phyloP scores from a whole-genome alignment of 2,329 filamentous ascomycete genomes.

The Aphanoascus verrucosus region DNA sequence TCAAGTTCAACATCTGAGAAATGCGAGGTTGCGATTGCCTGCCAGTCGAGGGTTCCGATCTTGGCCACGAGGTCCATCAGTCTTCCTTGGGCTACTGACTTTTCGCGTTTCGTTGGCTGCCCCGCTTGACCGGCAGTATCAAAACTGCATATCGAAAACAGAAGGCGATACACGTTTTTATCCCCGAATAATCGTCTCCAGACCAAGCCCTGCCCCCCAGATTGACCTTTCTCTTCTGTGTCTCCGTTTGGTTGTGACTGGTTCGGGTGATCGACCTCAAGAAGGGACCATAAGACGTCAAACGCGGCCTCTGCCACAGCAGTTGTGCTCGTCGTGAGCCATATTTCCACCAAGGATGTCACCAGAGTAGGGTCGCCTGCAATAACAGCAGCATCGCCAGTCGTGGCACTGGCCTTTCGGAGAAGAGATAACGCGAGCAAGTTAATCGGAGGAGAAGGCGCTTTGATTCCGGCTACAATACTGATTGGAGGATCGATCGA shows the following conservation, averaged over 20 bases:
- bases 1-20: conserved; percentile 42
- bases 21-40: conserved; percentile 42
- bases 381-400: conserved; percentile 48
- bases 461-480: conserved; percentile 45
- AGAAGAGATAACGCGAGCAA: conserved; percentile 46
- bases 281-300: conserved; percentile 42
- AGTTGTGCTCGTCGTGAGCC: conserved; percentile 47
- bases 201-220: conserved; percentile 42
- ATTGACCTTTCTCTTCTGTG: conserved; percentile 24
- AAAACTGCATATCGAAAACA: conserved; percentile 47
- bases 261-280: conserved; percentile 40
- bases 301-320: conserved; percentile 46
- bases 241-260: conserved; percentile 18
- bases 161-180: conserved; percentile 45
- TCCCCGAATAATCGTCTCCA: conserved; percentile 55
- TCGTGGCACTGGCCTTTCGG: conserved; percentile 43
- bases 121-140: conserved; percentile 26
- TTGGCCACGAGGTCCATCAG: conserved; percentile 48
- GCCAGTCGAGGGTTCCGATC: conserved; percentile 46
- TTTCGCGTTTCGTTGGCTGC: conserved; percentile 41
- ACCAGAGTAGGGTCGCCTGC: conserved; percentile 48
- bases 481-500: conserved; percentile 41
- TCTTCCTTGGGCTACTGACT: conserved; percentile 50
- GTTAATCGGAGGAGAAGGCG: conserved; percentile 45
- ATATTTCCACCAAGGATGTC: conserved; percentile 45